Base-by-base conservation (phyloP, 1,139 yeast genomes). In the Nematodospora anomalae region DNA sequence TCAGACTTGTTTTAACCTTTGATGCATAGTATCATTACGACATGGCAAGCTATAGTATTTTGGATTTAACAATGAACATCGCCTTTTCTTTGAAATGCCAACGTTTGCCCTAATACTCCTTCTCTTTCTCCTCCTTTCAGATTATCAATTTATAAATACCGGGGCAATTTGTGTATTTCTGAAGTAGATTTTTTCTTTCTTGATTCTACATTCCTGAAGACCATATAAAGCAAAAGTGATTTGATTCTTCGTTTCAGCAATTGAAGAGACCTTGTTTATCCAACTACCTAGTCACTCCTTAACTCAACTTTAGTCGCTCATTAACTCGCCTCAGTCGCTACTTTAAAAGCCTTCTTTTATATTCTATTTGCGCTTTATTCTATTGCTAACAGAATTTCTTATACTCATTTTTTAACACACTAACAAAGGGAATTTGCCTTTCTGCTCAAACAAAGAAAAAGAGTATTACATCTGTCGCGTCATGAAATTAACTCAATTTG, bases 401-500 rank as follows among this genome's bases (percentile, higher is more conserved):
- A n/a, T n/a, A n/a, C n/a, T n/a, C n/a, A n/a, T n/a, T n/a, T n/a
- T n/a, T n/a, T n/a, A n/a, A n/a, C n/a, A n/a, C n/a, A n/a, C n/a
- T n/a, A n/a, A n/a, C n/a, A n/a, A n/a, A n/a, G n/a, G n/a, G n/a
- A n/a, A n/a, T n/a, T n/a, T n/a, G n/a, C n/a, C n/a, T n/a, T n/a
- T n/a, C n/a, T n/a, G n/a, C n/a, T n/a, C n/a, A n/a, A n/a, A 22
- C 9, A 29, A 26, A 18, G 18, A 21, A 26, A 30, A 22, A 14
- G 16, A 27, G 15, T 18, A 18, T 18, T 18, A n/a, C n/a, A n/a
- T n/a, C 8, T 18, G 8, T 28, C 24, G 16, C 22, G 25, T 26
- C 14, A 36, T 40, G 43, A 38, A 38, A 27, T 35, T 36, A 22
- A 18, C 40, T 18, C 30, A 31, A 13, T 10, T 36, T 16, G 39